Percentiles rank a stretch among this genome's conserved stretches.
phyloP scores from a whole-genome alignment of 768 basidiomycete genomes.

The Omphalotus guepiniiformis region DNA sequence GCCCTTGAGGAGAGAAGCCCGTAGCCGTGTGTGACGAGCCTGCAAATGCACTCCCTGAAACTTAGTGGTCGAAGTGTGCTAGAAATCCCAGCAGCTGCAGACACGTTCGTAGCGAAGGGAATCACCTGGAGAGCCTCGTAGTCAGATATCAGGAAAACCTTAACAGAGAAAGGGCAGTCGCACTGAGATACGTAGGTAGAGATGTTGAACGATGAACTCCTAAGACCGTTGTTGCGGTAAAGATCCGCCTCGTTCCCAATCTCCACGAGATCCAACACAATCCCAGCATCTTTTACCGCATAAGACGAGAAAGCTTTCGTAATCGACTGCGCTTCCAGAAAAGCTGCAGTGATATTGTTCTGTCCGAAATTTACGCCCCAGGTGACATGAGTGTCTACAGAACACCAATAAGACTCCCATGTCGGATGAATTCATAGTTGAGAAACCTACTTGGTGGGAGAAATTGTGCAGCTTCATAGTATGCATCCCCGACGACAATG shows the following conservation, averaged over 20 bases:
- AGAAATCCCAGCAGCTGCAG: conserved; percentile 35
- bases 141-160: not conserved
- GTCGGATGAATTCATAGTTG: not conserved
- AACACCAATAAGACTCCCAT: not conserved
- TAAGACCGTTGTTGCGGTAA: conserved; percentile 24
- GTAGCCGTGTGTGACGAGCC: conserved; percentile 22
- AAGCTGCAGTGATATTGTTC: conserved; percentile 27
- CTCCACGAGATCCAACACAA: conserved; percentile 34
- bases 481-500: conserved; percentile 38
- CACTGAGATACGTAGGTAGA: conserved; percentile 39
- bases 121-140: conserved; percentile 51
- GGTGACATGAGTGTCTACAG: conserved; percentile 42
- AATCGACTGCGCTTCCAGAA: conserved; percentile 28
- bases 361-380: conserved; percentile 46
- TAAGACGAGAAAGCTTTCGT: conserved; percentile 28
- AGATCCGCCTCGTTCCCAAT: conserved; percentile 41
- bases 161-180: conserved; percentile 15
- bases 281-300: conserved; percentile 21
- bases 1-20: conserved; percentile 37
- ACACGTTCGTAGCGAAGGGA: conserved; percentile 45
- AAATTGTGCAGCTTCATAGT: conserved; percentile 33
- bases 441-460: conserved; percentile 31
- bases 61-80: conserved; percentile 34
- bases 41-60: conserved; percentile 49
- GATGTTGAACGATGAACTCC: conserved; percentile 23